phyloP scores from a whole-genome alignment of 2,329 filamentous ascomycete genomes.

The Fusarium humuli region DNA sequence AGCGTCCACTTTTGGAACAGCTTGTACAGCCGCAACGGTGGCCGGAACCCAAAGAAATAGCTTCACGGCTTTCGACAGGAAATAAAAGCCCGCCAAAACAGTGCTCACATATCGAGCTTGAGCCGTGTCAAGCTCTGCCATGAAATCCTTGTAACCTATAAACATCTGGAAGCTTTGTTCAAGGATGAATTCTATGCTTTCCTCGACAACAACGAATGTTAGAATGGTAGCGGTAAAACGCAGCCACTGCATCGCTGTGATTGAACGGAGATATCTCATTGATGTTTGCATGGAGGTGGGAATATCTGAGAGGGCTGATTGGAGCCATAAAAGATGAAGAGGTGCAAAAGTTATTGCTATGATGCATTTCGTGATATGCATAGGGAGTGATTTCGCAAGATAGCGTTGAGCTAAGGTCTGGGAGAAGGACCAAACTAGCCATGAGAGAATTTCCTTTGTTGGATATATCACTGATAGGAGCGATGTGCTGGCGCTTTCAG shows the following conservation, averaged over 20 bases:
- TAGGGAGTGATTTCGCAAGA: fast-evolving
- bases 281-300: fast-evolving
- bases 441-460: not conserved
- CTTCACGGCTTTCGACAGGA: not conserved
- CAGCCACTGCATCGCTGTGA: not conserved
- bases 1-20: not conserved
- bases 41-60: not conserved
- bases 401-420: not conserved
- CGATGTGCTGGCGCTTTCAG: not conserved
- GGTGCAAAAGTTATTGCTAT: not conserved
- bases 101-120: fast-evolving
- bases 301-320: not conserved
- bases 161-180: not conserved
- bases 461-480: not conserved
- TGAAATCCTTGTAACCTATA: not conserved
- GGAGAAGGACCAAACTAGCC: not conserved
- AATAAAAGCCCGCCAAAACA: fast-evolving
- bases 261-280: not conserved
- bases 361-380: not conserved
- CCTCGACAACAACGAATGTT: not conserved
- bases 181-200: not conserved
- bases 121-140: not conserved
- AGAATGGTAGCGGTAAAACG: not conserved
- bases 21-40: not conserved
- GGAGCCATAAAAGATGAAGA: not conserved